These are phyloP conservation scores for Aspergillus phoenicis DNA, from an alignment of 2,329 filamentous ascomycete species.

Conservation along the genomic window DNA sequence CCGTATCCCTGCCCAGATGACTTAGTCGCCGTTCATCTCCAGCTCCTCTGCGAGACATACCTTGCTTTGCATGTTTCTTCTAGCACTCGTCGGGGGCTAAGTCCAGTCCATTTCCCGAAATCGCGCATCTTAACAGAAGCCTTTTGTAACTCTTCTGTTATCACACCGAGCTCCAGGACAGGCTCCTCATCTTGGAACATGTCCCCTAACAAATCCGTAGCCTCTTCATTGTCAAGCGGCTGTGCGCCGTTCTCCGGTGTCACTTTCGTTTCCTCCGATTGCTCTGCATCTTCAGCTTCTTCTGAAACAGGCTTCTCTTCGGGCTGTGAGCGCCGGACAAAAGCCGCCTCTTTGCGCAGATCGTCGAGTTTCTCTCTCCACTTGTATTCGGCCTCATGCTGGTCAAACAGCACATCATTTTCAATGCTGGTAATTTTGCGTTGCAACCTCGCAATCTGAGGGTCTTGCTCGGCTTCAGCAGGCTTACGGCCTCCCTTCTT, in stretches of 20 bases:
- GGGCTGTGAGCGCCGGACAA: constrained; percentile 31
- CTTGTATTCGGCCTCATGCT: constrained; percentile 62
- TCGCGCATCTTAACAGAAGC: constrained; percentile 65
- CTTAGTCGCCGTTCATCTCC: neutral
- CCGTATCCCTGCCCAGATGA: constrained; percentile 61
- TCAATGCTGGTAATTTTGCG: constrained; percentile 77
- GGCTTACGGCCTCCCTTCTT: constrained; percentile 41
- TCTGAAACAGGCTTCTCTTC: constrained; percentile 32
- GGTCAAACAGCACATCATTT: constrained; percentile 75
- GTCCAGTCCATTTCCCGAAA: constrained; percentile 79
- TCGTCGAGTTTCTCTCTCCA: constrained; percentile 64
- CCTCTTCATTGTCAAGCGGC: constrained; percentile 39
- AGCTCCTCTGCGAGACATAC: constrained; percentile 42
- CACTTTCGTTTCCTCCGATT: constrained; percentile 20
- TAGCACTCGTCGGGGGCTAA: constrained; percentile 73
- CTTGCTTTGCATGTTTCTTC: constrained; percentile 87
- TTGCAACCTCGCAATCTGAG: constrained; percentile 66
- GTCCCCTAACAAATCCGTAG: constrained; percentile 55
- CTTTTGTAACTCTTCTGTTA: constrained; percentile 27
- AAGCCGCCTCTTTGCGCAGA: constrained; percentile 62
- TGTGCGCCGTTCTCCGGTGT: constrained; percentile 22
- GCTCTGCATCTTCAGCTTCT: constrained; percentile 59
- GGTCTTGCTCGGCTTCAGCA: constrained; percentile 25
- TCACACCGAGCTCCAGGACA: constrained; percentile 48
- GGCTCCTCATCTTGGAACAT: constrained; percentile 56